Evolutionary conservation across 345 rosid genomes (phyloP), one percentile per base, ranked within the genome.

Genomic region (Eucalyptus erythrocorys): DNA sequence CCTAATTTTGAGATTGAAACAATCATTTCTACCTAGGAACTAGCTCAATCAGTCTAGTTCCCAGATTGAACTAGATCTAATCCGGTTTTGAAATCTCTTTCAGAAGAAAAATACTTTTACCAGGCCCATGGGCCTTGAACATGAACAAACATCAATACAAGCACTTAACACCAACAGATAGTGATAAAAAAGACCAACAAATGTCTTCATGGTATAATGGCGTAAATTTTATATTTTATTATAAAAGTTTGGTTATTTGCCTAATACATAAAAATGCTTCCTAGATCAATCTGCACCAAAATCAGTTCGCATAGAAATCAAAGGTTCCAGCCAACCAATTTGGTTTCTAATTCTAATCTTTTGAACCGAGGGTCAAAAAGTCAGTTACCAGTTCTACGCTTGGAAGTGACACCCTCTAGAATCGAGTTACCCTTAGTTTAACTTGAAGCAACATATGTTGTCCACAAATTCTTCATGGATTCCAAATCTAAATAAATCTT

Each of bases 21-120:
- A 42, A 1, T 15, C 30, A 40, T 5, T 40, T 76, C 47, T 2
- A 40, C 15, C 1, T 34, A 34, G 3, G 26, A 9, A 71, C 0
- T 3, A 1, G 12, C 24, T 71, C 7, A 10, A 68, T 40, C 7
- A 68, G 6, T 68, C 43, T 5, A 34, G 13, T 5, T 68, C 26
- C 0, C 0, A 34, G 7, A 4, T 68, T 0, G 26, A 68, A 9
- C 6, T 19, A 3, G 26, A 1, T 34, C 0, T 68, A 34, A 68
- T 27, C 34, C 0, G 16, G 8, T 61, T 61, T 30, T 61, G 32
- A 64, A 4, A n/a, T 64, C 5, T 64, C 21, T 64, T 64, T n/a
- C 1, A 7, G 16, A 64, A 64, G 17, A 64, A 64, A n/a, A 64
- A n/a, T 64, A n/a, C 40, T 64, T 64, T 64, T n/a, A n/a, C 37